phyloP scores from a whole-genome alignment of 2,329 filamentous ascomycete genomes.

The Scytalidium lignicola region DNA sequence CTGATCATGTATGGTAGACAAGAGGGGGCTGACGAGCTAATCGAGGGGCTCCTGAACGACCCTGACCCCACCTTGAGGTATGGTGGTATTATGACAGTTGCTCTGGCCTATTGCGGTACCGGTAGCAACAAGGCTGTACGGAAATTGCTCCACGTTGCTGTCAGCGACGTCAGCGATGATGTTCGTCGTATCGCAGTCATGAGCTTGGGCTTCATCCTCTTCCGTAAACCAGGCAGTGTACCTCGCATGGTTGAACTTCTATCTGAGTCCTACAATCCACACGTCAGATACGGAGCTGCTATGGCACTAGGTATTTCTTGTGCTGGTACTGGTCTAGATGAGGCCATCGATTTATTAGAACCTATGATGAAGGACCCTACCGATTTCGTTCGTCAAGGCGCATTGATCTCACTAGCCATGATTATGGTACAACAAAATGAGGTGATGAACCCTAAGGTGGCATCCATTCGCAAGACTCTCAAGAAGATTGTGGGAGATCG shows the following conservation, averaged over 20 bases:
- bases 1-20: constrained; percentile 97
- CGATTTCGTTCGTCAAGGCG: constrained; percentile 96
- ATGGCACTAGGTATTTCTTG: constrained; percentile 99
- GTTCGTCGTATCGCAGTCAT: constrained; percentile 94
- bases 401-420: constrained; percentile 91
- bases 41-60: constrained; percentile 88
- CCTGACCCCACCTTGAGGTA: constrained; percentile 92
- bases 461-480: constrained; percentile 83
- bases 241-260: constrained; percentile 98
- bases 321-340: constrained; percentile 89
- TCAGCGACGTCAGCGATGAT: constrained; percentile 97
- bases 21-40: constrained; percentile 89
- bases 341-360: constrained; percentile 93
- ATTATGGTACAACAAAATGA: constrained; percentile 99
- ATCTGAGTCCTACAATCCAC: constrained; percentile 97
- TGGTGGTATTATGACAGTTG: constrained; percentile 98
- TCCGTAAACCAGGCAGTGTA: constrained; percentile 94
- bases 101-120: constrained; percentile 92
- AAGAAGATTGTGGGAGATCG: constrained; percentile 92
- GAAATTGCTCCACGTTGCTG: constrained; percentile 89
- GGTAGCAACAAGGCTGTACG: constrained; percentile 98
- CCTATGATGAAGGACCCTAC: constrained; percentile 99
- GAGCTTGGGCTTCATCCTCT: constrained; percentile 96
- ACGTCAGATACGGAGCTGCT: constrained; percentile 94
- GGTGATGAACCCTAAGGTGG: constrained; percentile 95